A percentile compares a stretch with the other conserved stretches of the same genome.
Evolutionary conservation across 768 basidiomycete genomes (phyloP).

Genomic region (Russula foetens): DNA sequence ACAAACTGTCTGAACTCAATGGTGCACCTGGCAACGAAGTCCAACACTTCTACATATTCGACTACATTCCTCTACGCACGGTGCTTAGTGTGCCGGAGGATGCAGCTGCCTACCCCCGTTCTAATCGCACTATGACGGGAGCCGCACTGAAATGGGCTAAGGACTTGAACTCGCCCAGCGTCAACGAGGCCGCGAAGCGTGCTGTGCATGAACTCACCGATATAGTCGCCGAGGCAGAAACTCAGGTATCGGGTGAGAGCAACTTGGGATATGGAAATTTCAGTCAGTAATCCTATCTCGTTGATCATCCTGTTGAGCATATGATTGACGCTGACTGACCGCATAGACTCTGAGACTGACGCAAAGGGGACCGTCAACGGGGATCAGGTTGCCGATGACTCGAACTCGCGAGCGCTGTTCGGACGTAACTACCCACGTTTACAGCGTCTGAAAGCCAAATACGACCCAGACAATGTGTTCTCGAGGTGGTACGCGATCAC

Average conservation of each 20-base stretch:
- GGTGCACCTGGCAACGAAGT: background rate
- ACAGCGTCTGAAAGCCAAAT: slow-evolving; percentile 34
- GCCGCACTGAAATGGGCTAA: background rate
- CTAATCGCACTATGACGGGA: background rate
- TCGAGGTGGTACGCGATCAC: slow-evolving; percentile 39
- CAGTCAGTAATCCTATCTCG: slow-evolving; percentile 10
- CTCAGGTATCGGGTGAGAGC: background rate
- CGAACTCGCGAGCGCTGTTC: slow-evolving; percentile 30
- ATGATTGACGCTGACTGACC: no score
- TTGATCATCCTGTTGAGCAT: no score
- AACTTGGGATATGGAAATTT: slow-evolving; percentile 18
- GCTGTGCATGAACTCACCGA: background rate
- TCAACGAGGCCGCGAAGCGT: background rate
- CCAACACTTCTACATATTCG: slow-evolving; percentile 3
- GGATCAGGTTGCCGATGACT: background rate
- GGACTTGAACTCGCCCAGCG: background rate
- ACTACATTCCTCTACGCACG: slow-evolving; percentile 10
- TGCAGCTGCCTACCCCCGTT: slow-evolving; percentile 15
- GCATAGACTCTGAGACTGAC: no score
- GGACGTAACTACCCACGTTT: slow-evolving; percentile 34
- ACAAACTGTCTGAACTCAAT: background rate
- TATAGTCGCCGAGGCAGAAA: slow-evolving; percentile 6
- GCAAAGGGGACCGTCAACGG: background rate
- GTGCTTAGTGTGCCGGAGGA: slow-evolving; percentile 9
- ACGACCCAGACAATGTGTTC: slow-evolving; percentile 39